phyloP scores from a whole-genome alignment of 805 yeast species.

The Cyberlindnera meyerae region DNA sequence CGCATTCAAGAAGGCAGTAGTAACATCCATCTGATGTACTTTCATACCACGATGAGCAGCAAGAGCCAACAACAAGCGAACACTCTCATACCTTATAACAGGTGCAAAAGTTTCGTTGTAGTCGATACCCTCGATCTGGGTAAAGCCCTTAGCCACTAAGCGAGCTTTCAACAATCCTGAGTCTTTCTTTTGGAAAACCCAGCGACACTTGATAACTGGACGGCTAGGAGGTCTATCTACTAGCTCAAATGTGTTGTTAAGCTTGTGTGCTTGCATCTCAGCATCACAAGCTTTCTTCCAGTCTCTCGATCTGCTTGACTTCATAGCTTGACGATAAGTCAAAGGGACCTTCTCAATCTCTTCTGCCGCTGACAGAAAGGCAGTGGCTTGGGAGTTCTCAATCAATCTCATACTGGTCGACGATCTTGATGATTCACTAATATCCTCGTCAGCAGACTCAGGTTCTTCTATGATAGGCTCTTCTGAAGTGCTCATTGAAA shows the following conservation, averaged over 20 bases:
- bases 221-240: conserved; percentile 2
- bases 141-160: conserved; percentile 25
- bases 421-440: background rate
- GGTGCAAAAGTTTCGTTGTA: conserved; percentile 27
- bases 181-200: conserved; percentile 3
- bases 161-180: conserved; percentile 17
- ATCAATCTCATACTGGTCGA: background rate
- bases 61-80: too few relatives aligned
- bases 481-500: too few relatives aligned
- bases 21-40: too few relatives aligned
- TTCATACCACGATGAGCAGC: too few relatives aligned
- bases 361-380: background rate
- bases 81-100: conserved; percentile 21
- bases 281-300: conserved; percentile 3
- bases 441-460: background rate
- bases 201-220: conserved; percentile 2
- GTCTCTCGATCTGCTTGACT: background rate
- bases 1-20: conserved; percentile 3
- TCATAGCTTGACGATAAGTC: background rate
- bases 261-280: conserved; percentile 1
- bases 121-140: conserved; percentile 23
- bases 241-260: conserved; percentile 3
- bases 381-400: background rate
- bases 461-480: too few relatives aligned
- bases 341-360: conserved; percentile 1